Conservation (phyloP, 108 stramenopile genomes). For the Skeletonema tropicum region DNA sequence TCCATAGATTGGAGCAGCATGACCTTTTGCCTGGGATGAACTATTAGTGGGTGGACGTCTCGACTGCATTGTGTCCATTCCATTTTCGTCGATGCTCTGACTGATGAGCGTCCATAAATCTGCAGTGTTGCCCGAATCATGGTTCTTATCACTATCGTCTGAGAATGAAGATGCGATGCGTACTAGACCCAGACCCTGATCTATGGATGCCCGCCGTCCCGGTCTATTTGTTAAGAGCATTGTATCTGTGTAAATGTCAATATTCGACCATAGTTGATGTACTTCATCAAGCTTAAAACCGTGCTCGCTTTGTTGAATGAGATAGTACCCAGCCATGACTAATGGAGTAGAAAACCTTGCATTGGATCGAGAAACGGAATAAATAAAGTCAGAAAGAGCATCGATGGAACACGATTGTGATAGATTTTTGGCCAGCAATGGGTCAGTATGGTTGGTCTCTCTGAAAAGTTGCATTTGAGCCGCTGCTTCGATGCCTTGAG, state of each 20-base stretch:
- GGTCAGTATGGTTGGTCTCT: constrained; percentile 9
- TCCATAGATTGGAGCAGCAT: constrained; percentile 70
- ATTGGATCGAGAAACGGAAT: constrained; percentile 67
- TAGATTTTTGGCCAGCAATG: constrained; percentile 8
- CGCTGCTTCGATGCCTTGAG: constrained; percentile 81
- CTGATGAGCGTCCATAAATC: constrained; percentile 23
- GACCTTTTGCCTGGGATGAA: constrained; percentile 28
- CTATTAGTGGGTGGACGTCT: constrained; percentile 1
- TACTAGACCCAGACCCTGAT: constrained; percentile 77
- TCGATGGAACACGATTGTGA: constrained; percentile 28
- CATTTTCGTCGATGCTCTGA: constrained; percentile 14
- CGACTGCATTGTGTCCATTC: no score
- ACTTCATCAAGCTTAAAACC: constrained; percentile 11
- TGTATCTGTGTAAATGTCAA: constrained; percentile 57
- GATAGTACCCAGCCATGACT: constrained; percentile 57
- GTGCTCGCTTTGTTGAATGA: constrained; percentile 17
- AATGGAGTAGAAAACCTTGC: constrained; percentile 65
- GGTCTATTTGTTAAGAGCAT: constrained; percentile 64
- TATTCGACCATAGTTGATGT: constrained; percentile 44
- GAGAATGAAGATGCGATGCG: constrained; percentile 69
- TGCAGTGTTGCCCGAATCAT: not conserved
- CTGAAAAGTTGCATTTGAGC: constrained; percentile 67
- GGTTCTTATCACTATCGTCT: constrained; percentile 7
- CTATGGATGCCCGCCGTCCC: constrained; percentile 73
- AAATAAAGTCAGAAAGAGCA: constrained; percentile 51